Conservation (phyloP, 805 yeast species). For the Clavispora vitiphila region DNA sequence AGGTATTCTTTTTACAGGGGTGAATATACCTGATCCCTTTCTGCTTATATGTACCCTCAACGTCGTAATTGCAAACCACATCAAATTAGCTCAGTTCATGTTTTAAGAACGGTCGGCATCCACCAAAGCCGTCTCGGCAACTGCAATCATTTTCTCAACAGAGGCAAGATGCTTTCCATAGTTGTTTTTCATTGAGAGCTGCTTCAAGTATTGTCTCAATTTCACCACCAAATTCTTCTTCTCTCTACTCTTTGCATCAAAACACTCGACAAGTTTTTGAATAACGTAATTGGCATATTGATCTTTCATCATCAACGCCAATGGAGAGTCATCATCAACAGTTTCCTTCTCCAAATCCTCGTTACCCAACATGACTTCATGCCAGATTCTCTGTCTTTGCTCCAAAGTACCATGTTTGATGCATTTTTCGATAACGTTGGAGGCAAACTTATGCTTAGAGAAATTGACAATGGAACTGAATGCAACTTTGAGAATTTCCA, state of each 20-base stretch:
- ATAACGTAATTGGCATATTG: conserved; percentile 97
- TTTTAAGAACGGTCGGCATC: conserved; percentile 27
- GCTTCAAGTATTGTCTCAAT: conserved; percentile 74
- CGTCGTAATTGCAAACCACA: background rate
- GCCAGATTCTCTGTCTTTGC: conserved; percentile 61
- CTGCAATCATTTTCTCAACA: conserved; percentile 65
- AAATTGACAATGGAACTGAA: conserved; percentile 68
- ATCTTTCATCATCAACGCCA: conserved; percentile 93
- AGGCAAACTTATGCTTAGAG: conserved; percentile 96
- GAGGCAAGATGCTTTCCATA: conserved; percentile 82
- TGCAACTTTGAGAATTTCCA: conserved; percentile 61
- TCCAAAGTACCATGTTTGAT: conserved; percentile 63
- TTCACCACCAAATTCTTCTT: conserved; percentile 66
- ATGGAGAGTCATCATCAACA: conserved; percentile 61
- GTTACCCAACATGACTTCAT: conserved; percentile 55
- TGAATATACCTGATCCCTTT: background rate
- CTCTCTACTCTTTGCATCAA: conserved; percentile 56
- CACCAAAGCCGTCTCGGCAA: conserved; percentile 45
- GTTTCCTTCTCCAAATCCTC: conserved; percentile 42
- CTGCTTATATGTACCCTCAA: background rate
- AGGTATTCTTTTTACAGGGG: background rate
- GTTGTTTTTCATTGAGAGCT: conserved; percentile 55
- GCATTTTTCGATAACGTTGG: conserved; percentile 94
- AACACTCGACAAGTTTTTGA: conserved; percentile 84
- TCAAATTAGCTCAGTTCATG: background rate